Base-by-base conservation (phyloP, 257 asterid genomes). In the Leptodermis oblonga region DNA sequence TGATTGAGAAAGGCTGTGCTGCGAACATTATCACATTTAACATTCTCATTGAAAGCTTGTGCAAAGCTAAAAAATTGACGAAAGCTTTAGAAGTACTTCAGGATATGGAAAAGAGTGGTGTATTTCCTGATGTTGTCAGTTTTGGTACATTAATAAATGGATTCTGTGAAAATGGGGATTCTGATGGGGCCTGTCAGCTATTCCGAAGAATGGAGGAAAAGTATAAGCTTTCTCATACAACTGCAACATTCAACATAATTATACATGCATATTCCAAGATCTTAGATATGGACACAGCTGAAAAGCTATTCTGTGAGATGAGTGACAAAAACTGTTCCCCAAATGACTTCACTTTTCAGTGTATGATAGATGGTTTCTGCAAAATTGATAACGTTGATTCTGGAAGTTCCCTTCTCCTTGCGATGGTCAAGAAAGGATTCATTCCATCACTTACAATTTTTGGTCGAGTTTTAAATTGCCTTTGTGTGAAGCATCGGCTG, bases 281-380 rank as follows among this genome's bases (percentile, higher is more conserved):
- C 74, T 70, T 87, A 74, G 83, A 84, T 65, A 81, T 87, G 85
- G 88, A 79, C 54, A 80, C 58, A 73, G 88, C 92, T 3, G 82
- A 65, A 62, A 82, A 83, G 76, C 76, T 90, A 25, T 90, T 86
- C 69, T 71, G 61, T 10, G 96, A 84, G 82, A 86, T 93, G 96
- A 73, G 67, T 41, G 78, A 70, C 34, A 56, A 28, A 66, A 85
- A 83, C 28, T 85, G 82, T 53, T 62, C 68, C 11, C 92, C 90
- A 25, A 90, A 90, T 80, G 80, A 73, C 46, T 93, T 86, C 82
- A 86, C 92, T 55, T 93, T 83, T 61, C 88, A 86, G 13, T 82
- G 94, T 61, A 85, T 93, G 90, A 86, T 93, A 23, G 89, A 84
- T 67, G 96, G 96, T 55, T 89, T 88, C 79, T 93, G 97, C 81